These are phyloP conservation scores for Nicotiana tomentosiformis DNA, from an alignment of 257 asterid genomes.

Conservation along the genomic window DNA sequence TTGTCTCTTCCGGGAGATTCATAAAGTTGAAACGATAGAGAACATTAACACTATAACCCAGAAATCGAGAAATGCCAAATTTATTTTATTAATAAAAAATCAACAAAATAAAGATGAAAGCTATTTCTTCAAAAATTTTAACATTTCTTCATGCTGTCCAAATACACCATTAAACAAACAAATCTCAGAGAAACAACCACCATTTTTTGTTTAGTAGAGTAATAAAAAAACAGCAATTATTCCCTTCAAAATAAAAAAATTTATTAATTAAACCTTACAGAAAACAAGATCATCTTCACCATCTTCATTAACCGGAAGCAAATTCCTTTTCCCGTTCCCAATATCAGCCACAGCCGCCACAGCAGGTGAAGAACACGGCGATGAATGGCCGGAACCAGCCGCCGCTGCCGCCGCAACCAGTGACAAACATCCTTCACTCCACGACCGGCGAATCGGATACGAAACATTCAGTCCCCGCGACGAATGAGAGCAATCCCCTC, in stretches of 20 bases:
- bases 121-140: background rate
- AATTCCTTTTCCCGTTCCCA: conserved; percentile 16
- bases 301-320: conserved; percentile 29
- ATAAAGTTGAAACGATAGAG: no score
- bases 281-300: conserved; percentile 12
- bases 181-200: background rate
- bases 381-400: conserved; percentile 15
- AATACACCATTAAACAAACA: background rate
- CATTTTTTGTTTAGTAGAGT: background rate
- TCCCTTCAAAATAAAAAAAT: background rate
- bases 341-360: background rate
- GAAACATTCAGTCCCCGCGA: conserved; percentile 30
- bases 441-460: conserved; percentile 49
- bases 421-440: conserved; percentile 59
- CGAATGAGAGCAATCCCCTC: conserved; percentile 37
- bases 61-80: no score
- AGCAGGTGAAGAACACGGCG: conserved; percentile 41
- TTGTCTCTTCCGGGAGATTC: no score
- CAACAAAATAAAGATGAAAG: no score
- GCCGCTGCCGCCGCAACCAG: conserved; percentile 21
- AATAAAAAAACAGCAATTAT: background rate
- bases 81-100: no score
- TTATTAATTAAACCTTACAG: background rate
- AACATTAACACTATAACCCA: no score
- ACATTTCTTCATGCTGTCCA: background rate